phyloP scores from a whole-genome alignment of 495 filamentous ascomycete species.

The Bacidia rubella region DNA sequence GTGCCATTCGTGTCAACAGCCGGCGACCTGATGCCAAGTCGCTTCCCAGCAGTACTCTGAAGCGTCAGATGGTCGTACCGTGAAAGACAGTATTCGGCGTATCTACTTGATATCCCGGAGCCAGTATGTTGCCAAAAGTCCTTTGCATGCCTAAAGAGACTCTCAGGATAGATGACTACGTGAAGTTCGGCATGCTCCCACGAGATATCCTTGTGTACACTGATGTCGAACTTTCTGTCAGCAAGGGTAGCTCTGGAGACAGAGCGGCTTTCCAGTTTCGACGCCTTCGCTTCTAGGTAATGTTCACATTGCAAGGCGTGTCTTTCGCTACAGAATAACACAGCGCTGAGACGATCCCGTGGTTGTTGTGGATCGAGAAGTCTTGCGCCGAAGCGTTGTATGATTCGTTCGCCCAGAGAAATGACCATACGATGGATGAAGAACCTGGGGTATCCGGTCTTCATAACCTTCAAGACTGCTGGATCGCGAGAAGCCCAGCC shows the following conservation, averaged over 20 bases:
- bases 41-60: not conserved
- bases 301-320: not conserved
- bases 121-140: conserved; percentile 28
- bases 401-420: not conserved
- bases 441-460: conserved; percentile 9
- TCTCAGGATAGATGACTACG: conserved; percentile 1
- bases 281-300: not conserved
- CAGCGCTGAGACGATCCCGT: not conserved
- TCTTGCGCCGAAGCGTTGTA: not conserved
- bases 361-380: too few relatives aligned
- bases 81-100: conserved; percentile 26
- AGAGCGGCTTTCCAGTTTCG: not conserved
- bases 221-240: not conserved
- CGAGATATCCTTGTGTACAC: not conserved
- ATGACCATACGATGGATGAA: not conserved
- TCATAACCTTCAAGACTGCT: conserved; percentile 2
- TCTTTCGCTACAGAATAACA: not conserved
- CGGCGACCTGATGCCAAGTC: not conserved
- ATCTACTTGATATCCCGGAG: conserved; percentile 24
- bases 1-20: not conserved
- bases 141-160: not conserved
- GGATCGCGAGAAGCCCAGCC: conserved; percentile 5
- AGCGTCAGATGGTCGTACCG: conserved; percentile 17
- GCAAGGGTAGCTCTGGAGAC: too few relatives aligned
- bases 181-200: not conserved